Evolutionary conservation across 257 asterid species (phyloP), one percentile per base, ranked within the genome.

Genomic region (Forsythia suspensa): DNA sequence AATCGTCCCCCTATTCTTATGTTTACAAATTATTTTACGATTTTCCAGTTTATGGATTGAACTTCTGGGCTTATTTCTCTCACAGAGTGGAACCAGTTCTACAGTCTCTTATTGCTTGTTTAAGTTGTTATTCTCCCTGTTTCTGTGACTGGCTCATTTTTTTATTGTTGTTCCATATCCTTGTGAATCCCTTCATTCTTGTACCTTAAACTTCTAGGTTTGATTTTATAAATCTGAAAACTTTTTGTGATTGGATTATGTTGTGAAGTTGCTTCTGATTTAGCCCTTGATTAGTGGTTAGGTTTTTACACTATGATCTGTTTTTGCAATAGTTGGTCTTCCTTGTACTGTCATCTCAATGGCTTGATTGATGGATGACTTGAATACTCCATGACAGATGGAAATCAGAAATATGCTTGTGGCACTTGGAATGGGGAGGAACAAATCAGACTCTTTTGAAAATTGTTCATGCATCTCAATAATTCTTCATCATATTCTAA

Each of bases 401-500:
- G 94, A 86, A 79, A 79, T 88, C 11, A 74, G 78, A 68, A 86
- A 85, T 70, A 81, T 86, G 82, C 91, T 94, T 80, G 77, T 81
- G 80, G 90, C 89, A 79, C 90, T 94, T 82, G 96, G 97, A 79
- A 86, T 92, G 79, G 84, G 88, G 75, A 88, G 76, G 81, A 84
- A 79, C 84, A 86, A 77, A 61, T 80, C 94, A 79, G 79, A 71
- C 83, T 77, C 82, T 84, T 86, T 84, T 80, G 90, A 88, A 80
- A 86, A 87, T 55, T 74, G 77, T 76, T 76, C 95, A 37, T 89
- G 88, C 79, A 55, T 86, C 86, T 86, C 98, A 24, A 72, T 94
- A 59, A 69, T 91, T 73, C 96, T 94, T 82, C 95, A 92, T 80
- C 86, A 92, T 81, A 80, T 92, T 78, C 86, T 94, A 77, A 90